A percentile compares a stretch with the other conserved stretches of the same genome.
Conservation (phyloP, 805 yeast species). For the Nakazawaea siamensis region DNA sequence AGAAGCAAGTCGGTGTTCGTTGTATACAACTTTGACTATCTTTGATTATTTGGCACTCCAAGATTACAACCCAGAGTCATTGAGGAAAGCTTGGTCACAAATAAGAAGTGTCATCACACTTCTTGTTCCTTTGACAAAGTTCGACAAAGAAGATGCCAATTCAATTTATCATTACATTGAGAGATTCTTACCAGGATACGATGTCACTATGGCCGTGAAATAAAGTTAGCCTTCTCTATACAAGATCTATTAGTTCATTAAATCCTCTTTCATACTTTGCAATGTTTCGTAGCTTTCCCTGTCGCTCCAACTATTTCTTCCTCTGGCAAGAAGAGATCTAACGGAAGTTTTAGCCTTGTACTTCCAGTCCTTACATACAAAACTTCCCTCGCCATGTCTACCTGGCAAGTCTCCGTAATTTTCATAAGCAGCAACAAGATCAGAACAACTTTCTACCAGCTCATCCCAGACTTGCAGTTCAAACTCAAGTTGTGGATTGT, state of each 20-base stretch:
- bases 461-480: conserved; percentile 63
- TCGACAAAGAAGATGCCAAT: conserved; percentile 2
- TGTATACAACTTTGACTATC: conserved; percentile 16
- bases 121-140: conserved; percentile 14
- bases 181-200: conserved; percentile 3
- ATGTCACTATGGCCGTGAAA: too few relatives aligned
- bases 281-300: conserved; percentile 69
- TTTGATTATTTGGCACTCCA: conserved; percentile 16
- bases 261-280: conserved; percentile 39
- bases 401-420: conserved; percentile 82
- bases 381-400: conserved; percentile 66
- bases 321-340: conserved; percentile 71
- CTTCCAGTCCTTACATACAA: conserved; percentile 91
- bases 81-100: conserved; percentile 13
- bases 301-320: conserved; percentile 73
- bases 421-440: conserved; percentile 79
- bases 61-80: conserved; percentile 12
- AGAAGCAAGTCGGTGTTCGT: conserved; percentile 23
- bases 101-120: conserved; percentile 13
- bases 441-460: conserved; percentile 72
- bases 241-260: too few relatives aligned
- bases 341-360: conserved; percentile 70
- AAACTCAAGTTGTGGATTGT: conserved; percentile 54
- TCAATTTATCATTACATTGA: conserved; percentile 6
- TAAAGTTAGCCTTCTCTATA: too few relatives aligned